Percentiles rank a stretch among this genome's conserved stretches.
Conservation (phyloP, 2,329 filamentous ascomycete species). For the Rosellinia necatrix region DNA sequence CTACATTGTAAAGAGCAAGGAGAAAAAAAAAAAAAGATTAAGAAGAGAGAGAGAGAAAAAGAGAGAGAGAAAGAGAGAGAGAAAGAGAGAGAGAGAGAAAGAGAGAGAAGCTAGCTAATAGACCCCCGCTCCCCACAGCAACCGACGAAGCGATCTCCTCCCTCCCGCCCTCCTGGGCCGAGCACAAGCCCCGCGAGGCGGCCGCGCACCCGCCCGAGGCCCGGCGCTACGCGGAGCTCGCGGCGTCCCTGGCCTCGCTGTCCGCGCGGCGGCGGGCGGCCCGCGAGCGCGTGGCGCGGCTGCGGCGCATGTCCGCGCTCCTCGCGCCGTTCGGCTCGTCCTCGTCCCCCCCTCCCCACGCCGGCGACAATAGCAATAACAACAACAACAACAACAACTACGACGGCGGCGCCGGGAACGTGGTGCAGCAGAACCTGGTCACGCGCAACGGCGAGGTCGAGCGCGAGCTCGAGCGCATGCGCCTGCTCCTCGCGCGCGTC, state of each 20-base stretch:
- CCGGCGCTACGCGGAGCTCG: conserved; percentile 55
- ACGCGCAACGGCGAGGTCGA: conserved; percentile 68
- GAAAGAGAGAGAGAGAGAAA: too few relatives aligned
- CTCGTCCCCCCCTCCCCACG: too few relatives aligned
- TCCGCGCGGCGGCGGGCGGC: conserved; percentile 49
- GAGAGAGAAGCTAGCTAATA: conserved; percentile 1
- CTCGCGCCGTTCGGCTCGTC: conserved; percentile 54
- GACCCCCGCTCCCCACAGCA: conserved; percentile 40
- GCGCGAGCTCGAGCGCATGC: conserved; percentile 68
- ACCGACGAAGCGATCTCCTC: conserved; percentile 49
- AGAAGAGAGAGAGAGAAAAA: too few relatives aligned
- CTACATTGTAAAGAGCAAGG: too few relatives aligned
- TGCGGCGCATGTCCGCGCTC: conserved; percentile 54
- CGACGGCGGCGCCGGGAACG: neutral
- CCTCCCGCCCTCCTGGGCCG: conserved; percentile 54
- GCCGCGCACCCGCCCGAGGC: conserved; percentile 52
- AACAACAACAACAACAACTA: conserved; percentile 35
- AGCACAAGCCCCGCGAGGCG: conserved; percentile 42
- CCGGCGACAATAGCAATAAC: too few relatives aligned
- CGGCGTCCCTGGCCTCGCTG: conserved; percentile 55
- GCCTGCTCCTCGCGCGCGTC: conserved; percentile 64
- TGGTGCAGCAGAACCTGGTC: conserved; percentile 68
- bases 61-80: too few relatives aligned
- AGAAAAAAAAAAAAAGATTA: too few relatives aligned
- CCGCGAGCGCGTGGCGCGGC: conserved; percentile 50